Conservation (phyloP, 2,329 filamentous ascomycete genomes). For the Aspergillus pseudoglaucus region DNA sequence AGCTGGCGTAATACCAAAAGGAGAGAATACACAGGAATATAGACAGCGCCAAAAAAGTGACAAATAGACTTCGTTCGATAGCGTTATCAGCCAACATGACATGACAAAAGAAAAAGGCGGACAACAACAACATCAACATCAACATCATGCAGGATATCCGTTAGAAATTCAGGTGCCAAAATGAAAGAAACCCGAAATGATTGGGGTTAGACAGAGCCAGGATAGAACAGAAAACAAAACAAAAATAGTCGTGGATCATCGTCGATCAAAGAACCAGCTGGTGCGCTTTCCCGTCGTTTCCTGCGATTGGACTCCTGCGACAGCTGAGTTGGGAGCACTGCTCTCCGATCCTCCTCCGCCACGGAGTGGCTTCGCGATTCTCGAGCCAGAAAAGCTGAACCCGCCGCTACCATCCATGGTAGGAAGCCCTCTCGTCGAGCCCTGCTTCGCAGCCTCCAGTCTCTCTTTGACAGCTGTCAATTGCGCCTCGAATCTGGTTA, state of each 20-base stretch:
- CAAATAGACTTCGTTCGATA: conserved; percentile 4
- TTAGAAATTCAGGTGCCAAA: not conserved
- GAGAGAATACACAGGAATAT: conserved; percentile 1
- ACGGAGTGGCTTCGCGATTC: conserved; percentile 60
- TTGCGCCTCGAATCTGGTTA: conserved; percentile 83
- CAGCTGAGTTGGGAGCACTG: conserved; percentile 26
- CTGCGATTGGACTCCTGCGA: conserved; percentile 57
- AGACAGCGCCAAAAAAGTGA: conserved; percentile 3
- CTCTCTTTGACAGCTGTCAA: conserved; percentile 96
- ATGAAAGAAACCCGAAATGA: no score
- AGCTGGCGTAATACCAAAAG: conserved; percentile 3
- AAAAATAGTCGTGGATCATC: conserved; percentile 30
- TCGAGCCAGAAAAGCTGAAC: conserved; percentile 62
- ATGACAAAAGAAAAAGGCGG: not conserved
- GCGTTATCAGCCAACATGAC: conserved; percentile 1
- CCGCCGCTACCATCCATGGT: conserved; percentile 57
- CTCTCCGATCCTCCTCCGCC: conserved; percentile 35
- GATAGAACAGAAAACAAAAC: conserved; percentile 21
- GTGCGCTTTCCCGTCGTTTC: conserved; percentile 59
- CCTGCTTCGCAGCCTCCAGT: conserved; percentile 87
- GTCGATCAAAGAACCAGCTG: conserved; percentile 46
- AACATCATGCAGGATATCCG: conserved; percentile 4
- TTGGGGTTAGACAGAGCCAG: conserved; percentile 2
- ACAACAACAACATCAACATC: not conserved
- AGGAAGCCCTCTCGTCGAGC: conserved; percentile 77